phyloP scores from a whole-genome alignment of 495 filamentous ascomycete genomes.

The Aspergillus biplanus region DNA sequence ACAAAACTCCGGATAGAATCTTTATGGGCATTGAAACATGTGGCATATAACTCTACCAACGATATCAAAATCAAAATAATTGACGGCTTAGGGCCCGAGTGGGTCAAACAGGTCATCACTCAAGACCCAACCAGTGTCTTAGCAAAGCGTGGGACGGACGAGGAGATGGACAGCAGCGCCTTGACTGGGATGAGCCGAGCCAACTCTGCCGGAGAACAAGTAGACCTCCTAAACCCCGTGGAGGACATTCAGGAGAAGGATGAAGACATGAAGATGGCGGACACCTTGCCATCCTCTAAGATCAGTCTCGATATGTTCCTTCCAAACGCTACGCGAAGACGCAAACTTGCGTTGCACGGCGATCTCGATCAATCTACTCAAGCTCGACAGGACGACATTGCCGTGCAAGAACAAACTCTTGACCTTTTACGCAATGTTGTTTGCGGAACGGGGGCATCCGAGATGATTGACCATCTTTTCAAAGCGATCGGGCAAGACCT shows the following conservation, averaged over 20 bases:
- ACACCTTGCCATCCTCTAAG: slow-evolving; percentile 48
- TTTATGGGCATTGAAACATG: slow-evolving; percentile 91
- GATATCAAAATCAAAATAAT: slow-evolving; percentile 75
- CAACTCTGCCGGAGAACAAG: slow-evolving; percentile 67
- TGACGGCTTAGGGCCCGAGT: slow-evolving; percentile 74
- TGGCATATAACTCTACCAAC: slow-evolving; percentile 68
- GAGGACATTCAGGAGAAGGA: slow-evolving; percentile 59
- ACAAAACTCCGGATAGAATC: slow-evolving; percentile 75
- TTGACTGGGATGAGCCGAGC: slow-evolving; percentile 60
- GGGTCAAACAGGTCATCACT: slow-evolving; percentile 77
- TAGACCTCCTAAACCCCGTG: slow-evolving; percentile 66
- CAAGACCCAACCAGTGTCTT: slow-evolving; percentile 43
- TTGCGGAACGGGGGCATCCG: slow-evolving; percentile 62
- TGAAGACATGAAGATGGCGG: slow-evolving; percentile 68
- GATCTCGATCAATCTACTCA: slow-evolving; percentile 51
- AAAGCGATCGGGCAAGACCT: slow-evolving; percentile 71
- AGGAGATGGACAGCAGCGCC: slow-evolving; percentile 40
- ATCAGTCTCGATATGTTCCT: slow-evolving; percentile 49
- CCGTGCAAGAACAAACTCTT: slow-evolving; percentile 87
- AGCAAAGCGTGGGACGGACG: slow-evolving; percentile 39
- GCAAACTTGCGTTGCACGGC: slow-evolving; percentile 53
- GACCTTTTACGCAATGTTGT: slow-evolving; percentile 90
- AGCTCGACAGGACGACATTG: slow-evolving; percentile 75
- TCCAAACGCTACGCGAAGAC: slow-evolving; percentile 43
- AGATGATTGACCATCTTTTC: slow-evolving; percentile 88